Base-by-base conservation (phyloP, 208 protist species). In the Trypanosoma cruzi region DNA sequence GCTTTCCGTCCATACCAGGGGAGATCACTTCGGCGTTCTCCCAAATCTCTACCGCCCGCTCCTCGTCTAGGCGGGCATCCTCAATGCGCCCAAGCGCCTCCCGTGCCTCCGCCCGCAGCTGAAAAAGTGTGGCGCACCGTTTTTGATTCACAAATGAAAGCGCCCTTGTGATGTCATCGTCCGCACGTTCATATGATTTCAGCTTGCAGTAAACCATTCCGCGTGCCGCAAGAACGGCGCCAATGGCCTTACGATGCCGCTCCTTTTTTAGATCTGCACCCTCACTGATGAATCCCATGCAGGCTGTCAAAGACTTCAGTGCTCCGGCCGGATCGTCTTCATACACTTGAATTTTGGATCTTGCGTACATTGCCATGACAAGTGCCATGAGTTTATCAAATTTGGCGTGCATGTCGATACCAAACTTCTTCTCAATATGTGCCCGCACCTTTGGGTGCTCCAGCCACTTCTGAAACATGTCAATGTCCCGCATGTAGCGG, bases 401-500 rank as follows among this genome's bases (percentile, higher is more conserved):
- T 79, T 96, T 93, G 53, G 82, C 86, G 48, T 77, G 68, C 84
- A 94, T 90, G 64, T 93, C 87, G 26, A 93, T 71, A 24, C 86
- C 84, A 66, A 96, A 92, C 72, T 96, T 96, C 62, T 89, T 90
- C 63, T 92, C 71, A 56, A 96, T 89, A 79, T 96, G 90, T 34
- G 83, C 76, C n/a, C 84, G 81, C 77, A 96, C 90, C 60, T 96
- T 96, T 29, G 86, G 87, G 66, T 96, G 90, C 75, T 93, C 86
- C 50, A 96, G 80, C 88, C 90, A 96, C 79, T 92, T 92, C 71
- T 90, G 75, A 64, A 96, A 96, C n/a, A 96, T 75, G 68, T 96
- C 90, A 54, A 96, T 81, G 57, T 96, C 90, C 18, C 90, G 87
- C 84, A 96, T 85, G 79, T 96, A 96, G 54, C 88, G 90, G 75